phyloP scores from a whole-genome alignment of 192 early-diverging fungal species.

The Cladochytrium replicatum region DNA sequence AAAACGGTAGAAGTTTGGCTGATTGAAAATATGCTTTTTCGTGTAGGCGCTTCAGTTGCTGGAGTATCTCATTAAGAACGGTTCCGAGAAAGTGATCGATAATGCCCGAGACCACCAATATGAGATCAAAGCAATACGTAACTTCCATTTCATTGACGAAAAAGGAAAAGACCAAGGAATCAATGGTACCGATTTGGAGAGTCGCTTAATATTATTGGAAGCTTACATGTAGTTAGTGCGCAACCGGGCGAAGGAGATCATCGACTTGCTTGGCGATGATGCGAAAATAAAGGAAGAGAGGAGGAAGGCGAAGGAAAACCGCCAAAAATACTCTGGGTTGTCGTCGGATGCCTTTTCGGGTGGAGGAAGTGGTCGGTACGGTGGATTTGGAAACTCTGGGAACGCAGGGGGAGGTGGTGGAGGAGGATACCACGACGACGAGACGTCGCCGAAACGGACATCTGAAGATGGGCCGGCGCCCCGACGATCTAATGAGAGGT shows the following conservation, averaged over 20 bases:
- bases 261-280: constrained; percentile 68
- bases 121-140: constrained; percentile 78
- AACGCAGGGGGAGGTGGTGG: constrained; percentile 22
- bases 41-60: constrained; percentile 82
- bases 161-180: constrained; percentile 96
- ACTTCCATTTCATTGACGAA: constrained; percentile 83
- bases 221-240: constrained; percentile 58
- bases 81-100: constrained; percentile 85
- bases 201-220: not conserved
- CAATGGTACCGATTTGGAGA: constrained; percentile 72
- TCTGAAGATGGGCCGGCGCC: no score
- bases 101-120: constrained; percentile 74
- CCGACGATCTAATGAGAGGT: no score
- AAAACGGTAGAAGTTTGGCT: no score
- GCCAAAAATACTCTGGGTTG: constrained; percentile 78
- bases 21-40: no score
- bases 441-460: no score
- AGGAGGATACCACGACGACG: constrained; percentile 22
- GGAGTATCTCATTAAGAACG: constrained; percentile 93
- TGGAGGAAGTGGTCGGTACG: constrained; percentile 35
- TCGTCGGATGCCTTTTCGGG: no score
- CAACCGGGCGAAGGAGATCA: constrained; percentile 80
- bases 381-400: constrained; percentile 49
- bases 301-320: constrained; percentile 79
- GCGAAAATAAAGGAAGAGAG: constrained; percentile 77